These are phyloP conservation scores for Ceratocystis destructans DNA, from an alignment of 2,329 filamentous ascomycete genomes.

Conservation along the genomic window DNA sequence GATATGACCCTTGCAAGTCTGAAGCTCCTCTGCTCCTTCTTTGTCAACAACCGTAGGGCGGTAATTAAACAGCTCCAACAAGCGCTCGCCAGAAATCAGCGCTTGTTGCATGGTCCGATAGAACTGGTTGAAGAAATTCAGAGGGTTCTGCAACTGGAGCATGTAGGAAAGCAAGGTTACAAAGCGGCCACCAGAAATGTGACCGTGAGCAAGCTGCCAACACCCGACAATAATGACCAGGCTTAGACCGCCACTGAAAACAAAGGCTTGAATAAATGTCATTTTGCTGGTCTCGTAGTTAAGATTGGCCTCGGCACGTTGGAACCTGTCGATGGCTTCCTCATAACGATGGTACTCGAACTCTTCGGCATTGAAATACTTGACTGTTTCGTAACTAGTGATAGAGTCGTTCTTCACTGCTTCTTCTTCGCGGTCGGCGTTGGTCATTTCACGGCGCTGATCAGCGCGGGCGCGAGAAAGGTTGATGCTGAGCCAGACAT, in stretches of 20 bases:
- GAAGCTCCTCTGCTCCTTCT: slow-evolving; percentile 48
- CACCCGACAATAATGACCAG: slow-evolving; percentile 60
- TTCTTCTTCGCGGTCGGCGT: slow-evolving; percentile 86
- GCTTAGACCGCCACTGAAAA: slow-evolving; percentile 66
- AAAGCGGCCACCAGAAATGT: slow-evolving; percentile 55
- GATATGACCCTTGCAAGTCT: slow-evolving; percentile 64
- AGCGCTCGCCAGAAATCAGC: slow-evolving; percentile 92
- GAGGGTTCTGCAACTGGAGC: slow-evolving; percentile 62
- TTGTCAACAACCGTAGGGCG: slow-evolving; percentile 79
- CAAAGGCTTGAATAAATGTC: slow-evolving; percentile 67
- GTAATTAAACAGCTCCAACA: slow-evolving; percentile 93
- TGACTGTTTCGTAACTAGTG: slow-evolving; percentile 93
- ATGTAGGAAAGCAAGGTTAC: slow-evolving; percentile 63
- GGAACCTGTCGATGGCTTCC: slow-evolving; percentile 55
- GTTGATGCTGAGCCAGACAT: slow-evolving; percentile 89
- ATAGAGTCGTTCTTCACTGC: slow-evolving; percentile 98
- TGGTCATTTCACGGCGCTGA: slow-evolving; percentile 85
- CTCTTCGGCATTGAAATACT: slow-evolving; percentile 75
- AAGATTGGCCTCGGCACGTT: slow-evolving; percentile 61
- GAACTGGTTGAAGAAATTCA: slow-evolving; percentile 87
- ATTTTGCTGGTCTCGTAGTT: slow-evolving; percentile 64
- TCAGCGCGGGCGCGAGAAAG: slow-evolving; percentile 90
- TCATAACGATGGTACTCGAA: slow-evolving; percentile 67
- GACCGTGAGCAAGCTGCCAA: slow-evolving; percentile 58
- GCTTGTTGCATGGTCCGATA: slow-evolving; percentile 92